Percentiles rank a stretch among this genome's conserved stretches.
Evolutionary conservation across 306 rosid species (phyloP).

Genomic region (Vigna angularis): DNA sequence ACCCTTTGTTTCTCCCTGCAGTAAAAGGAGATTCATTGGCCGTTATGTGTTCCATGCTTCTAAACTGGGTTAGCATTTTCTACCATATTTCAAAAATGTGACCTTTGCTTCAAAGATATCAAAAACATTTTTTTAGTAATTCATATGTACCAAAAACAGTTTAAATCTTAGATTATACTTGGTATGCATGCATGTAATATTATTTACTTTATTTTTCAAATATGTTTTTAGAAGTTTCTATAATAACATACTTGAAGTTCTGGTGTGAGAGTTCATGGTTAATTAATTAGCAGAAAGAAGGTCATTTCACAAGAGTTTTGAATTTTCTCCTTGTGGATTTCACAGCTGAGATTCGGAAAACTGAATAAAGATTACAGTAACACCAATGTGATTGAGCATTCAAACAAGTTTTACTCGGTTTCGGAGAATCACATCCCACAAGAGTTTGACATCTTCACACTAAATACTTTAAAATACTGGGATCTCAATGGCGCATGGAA

Average conservation of each 20-base stretch:
- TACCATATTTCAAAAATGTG: background rate
- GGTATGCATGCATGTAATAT: too few species aligned
- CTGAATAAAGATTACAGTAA: slow-evolving; percentile 52
- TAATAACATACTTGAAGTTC: background rate
- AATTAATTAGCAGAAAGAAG: too few species aligned
- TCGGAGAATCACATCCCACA: slow-evolving; percentile 76
- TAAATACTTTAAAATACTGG: slow-evolving; percentile 62
- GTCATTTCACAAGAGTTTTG: background rate
- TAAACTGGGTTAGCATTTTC: slow-evolving; percentile 46
- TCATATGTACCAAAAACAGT: background rate
- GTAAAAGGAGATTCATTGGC: slow-evolving; percentile 58
- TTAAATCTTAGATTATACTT: background rate
- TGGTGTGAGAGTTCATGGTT: background rate
- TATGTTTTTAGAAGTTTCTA: too few species aligned
- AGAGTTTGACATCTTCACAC: slow-evolving; percentile 60
- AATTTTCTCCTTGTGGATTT: slow-evolving; percentile 16
- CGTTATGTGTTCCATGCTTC: slow-evolving; percentile 53
- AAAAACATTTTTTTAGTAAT: too few species aligned
- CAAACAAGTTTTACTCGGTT: slow-evolving; percentile 60
- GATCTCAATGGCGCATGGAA: slow-evolving; percentile 68
- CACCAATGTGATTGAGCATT: slow-evolving; percentile 73
- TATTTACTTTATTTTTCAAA: too few species aligned
- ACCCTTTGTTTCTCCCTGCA: slow-evolving; percentile 63
- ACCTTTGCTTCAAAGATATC: background rate
- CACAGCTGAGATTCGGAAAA: slow-evolving; percentile 63